phyloP scores from a whole-genome alignment of 2,329 filamentous ascomycete genomes.

The Torrubiellomyces zombiae region DNA sequence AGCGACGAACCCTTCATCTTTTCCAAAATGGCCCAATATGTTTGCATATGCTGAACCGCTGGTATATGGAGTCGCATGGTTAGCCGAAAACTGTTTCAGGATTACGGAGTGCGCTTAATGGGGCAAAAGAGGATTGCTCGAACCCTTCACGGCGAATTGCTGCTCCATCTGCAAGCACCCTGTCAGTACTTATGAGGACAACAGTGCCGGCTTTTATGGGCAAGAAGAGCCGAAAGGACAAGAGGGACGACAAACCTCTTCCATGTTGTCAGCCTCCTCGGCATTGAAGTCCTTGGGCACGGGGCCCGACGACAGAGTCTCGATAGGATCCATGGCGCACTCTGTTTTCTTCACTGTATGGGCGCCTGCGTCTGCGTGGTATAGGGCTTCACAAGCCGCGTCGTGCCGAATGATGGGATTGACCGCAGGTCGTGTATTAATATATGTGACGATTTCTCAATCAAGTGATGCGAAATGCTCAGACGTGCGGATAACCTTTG shows the following conservation, averaged over 20 bases:
- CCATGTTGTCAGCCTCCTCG: constrained; percentile 36
- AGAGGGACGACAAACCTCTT: constrained; percentile 34
- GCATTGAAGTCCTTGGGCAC: constrained; percentile 42
- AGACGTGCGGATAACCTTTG: too few species aligned
- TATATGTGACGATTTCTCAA: too few species aligned
- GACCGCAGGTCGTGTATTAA: too few species aligned
- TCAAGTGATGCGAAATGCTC: too few species aligned
- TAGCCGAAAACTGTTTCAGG: background rate
- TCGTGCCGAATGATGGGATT: too few species aligned
- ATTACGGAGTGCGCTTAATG: background rate
- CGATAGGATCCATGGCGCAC: constrained; percentile 26
- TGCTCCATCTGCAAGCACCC: constrained; percentile 93
- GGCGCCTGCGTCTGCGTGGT: too few species aligned
- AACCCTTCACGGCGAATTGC: constrained; percentile 95
- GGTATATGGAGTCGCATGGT: constrained; percentile 1
- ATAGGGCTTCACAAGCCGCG: too few species aligned
- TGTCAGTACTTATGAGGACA: too few species aligned
- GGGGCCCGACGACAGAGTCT: constrained; percentile 18
- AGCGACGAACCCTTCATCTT: constrained; percentile 76
- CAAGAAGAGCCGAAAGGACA: too few species aligned
- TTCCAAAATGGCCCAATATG: constrained; percentile 93
- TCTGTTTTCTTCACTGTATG: too few species aligned
- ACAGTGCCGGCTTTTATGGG: too few species aligned
- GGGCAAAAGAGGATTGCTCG: constrained; percentile 1
- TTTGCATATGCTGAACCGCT: constrained; percentile 89